Evolutionary conservation across 2,329 filamentous ascomycete genomes (phyloP).

Genomic region (Colletotrichum sp.): DNA sequence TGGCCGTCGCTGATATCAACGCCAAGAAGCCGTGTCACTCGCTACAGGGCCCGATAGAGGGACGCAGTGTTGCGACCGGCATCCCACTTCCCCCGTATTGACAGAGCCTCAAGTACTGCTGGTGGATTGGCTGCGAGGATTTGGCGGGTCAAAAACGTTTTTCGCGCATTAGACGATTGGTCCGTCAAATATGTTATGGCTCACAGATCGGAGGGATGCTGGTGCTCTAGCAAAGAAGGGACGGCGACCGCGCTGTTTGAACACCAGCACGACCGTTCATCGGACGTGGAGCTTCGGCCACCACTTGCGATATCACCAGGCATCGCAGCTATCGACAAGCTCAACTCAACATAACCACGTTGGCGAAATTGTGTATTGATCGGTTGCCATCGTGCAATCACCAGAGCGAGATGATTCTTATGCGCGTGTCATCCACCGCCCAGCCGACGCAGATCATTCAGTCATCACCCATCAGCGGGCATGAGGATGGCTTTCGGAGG

Average conservation of each 20-base stretch:
- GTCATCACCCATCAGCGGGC: not conserved
- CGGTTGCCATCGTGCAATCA: not conserved
- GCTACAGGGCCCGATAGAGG: not conserved
- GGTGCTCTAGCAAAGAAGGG: not conserved
- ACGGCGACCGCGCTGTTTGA: not conserved
- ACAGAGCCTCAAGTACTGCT: not conserved
- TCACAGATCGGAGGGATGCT: not conserved
- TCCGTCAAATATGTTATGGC: too few relatives aligned
- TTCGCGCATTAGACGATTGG: too few relatives aligned
- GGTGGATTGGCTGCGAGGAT: not conserved
- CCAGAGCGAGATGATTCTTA: not conserved
- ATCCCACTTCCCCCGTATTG: not conserved
- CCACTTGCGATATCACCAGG: not conserved
- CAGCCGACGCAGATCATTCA: not conserved
- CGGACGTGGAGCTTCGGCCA: not conserved
- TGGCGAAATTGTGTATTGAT: not conserved
- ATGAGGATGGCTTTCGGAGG: not conserved
- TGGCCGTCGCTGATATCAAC: not conserved
- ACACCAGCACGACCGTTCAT: too few relatives aligned
- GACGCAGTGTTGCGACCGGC: not conserved
- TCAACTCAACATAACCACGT: not conserved
- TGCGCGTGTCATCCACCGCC: not conserved
- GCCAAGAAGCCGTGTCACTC: not conserved
- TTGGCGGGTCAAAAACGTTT: not conserved
- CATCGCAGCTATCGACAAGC: not conserved